Evolutionary conservation across 495 filamentous ascomycete genomes (phyloP), one percentile per base, ranked within the genome.

Genomic region (Lindgomyces ingoldianus): DNA sequence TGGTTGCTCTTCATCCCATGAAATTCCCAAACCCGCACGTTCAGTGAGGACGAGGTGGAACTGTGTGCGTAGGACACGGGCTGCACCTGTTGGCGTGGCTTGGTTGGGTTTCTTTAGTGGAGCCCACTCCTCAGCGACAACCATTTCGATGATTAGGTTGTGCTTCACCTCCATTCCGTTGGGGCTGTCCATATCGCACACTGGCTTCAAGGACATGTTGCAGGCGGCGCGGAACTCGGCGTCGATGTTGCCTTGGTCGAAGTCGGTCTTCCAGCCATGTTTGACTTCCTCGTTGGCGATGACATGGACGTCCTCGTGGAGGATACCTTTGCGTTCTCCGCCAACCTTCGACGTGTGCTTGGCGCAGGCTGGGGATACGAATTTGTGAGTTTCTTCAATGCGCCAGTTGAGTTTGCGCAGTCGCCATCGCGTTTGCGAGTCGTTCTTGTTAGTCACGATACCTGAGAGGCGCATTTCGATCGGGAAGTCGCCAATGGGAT

Each of bases 181-280:
- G n/a, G 86, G 79, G 45, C 87, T 84, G 62, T 89, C 89, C 68
- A 92, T 80, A 70, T 95, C 90, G 78, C 93, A 97, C 4, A 89
- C 80, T 9, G 86, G 85, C 54, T 87, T 85, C 70, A 72, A 74
- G 63, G 77, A 74, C 10, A 85, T 80, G 71, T 84, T 79, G 70
- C 95, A 83, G 63, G 76, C 78, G 56, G 88, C 91, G 45, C 87
- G 82, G 75, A 97, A 88, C 71, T 96, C 90, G 76, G 91, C 81
- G 65, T 91, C 90, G 70, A 96, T 90, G 62, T 81, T 66, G 62
- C 71, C 74, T 21, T 64, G 67, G 21, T 54, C 53, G 59, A 77
- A 98, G 75, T 96, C 92, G n/a, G 87, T 86, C 77, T 99, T 99
- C 94, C 94, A 99, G n/a, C 93, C 93, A 3, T 70, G 80, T 76